Base-by-base conservation (phyloP, 306 rosid genomes). In the Calophaca sinica region DNA sequence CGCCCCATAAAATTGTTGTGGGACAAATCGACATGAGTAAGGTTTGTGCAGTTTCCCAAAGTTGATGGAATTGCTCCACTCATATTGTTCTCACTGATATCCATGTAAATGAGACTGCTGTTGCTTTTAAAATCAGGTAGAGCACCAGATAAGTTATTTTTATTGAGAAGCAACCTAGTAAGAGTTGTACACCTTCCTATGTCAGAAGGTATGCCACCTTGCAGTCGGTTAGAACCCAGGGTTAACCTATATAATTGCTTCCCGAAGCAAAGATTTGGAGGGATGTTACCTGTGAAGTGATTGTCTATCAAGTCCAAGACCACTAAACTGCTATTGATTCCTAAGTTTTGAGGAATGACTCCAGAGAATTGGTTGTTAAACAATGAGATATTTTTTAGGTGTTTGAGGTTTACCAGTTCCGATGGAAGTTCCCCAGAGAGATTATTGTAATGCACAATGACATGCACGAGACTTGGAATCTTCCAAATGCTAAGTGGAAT, bases 191-290 rank as follows among this genome's bases (percentile, higher is more conserved):
- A 90, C 2, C 70, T 82, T 57, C 91, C 93, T 0, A 88, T 42
- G 28, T 80, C 83, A 9, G 71, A 38, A 62, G 91, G 90, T 51
- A 90, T 72, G 71, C 70, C 70, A 31, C 86, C 96, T 90, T 87
- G 76, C 48, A 93, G 71, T 46, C 70, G 97, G 79, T 93, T 93
- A 10, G 38, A 10, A 29, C 88, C 97, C 81, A 89, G 5, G 46
- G 14, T 84, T 13, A 58, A 7, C 7, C 5, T 14, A 0, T 5
- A 0, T 38, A 58, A 58, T 5, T 32, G 6, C 82, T 86, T 89
- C 28, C 98, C 91, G 67, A 29, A 79, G 82, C 98, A 93, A 71
- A 90, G 81, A 84, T 85, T 79, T 50, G 91, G 87, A 3, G 98
- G 96, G 53, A 93, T 78, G 79, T 52, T 60, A 42, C 64, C 96